phyloP scores from a whole-genome alignment of 768 basidiomycete species.

The Tubosaeta brunneosetosa region DNA sequence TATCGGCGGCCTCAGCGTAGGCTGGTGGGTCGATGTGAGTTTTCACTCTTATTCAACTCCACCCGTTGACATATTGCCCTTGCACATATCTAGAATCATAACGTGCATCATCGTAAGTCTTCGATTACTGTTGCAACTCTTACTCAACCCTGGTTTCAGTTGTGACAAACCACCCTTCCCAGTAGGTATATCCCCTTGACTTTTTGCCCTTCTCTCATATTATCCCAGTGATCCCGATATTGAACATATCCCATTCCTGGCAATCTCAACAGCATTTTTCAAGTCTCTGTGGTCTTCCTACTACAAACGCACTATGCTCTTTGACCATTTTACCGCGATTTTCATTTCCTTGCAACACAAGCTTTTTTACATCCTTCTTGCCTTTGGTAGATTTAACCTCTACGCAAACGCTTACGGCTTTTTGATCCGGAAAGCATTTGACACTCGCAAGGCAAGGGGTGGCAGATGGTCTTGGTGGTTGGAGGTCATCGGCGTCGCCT shows the following conservation, averaged over 20 bases:
- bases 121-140: not conserved
- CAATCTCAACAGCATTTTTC: slow-evolving; percentile 86
- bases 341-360: slow-evolving; percentile 82
- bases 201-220: slow-evolving; percentile 4
- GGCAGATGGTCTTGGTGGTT: slow-evolving; percentile 74
- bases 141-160: slow-evolving; percentile 43
- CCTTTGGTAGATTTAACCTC: slow-evolving; percentile 91
- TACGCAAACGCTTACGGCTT: slow-evolving; percentile 82
- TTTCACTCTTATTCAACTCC: not conserved
- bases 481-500: slow-evolving; percentile 69
- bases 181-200: slow-evolving; percentile 46
- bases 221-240: slow-evolving; percentile 72
- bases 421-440: slow-evolving; percentile 61
- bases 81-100: slow-evolving; percentile 66
- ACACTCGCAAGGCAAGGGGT: slow-evolving; percentile 59
- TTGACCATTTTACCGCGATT: slow-evolving; percentile 63
- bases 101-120: slow-evolving; percentile 88
- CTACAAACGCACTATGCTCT: slow-evolving; percentile 81
- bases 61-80: slow-evolving; percentile 2
- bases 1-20: slow-evolving; percentile 88
- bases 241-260: slow-evolving; percentile 89
- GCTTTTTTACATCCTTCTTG: slow-evolving; percentile 87
- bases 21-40: slow-evolving; percentile 97
- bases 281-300: slow-evolving; percentile 88
- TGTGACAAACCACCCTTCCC: slow-evolving; percentile 95